Evolutionary conservation across 2,329 filamentous ascomycete genomes (phyloP), one percentile per base, ranked within the genome.

Genomic region (Mycocentrospora acerina): DNA sequence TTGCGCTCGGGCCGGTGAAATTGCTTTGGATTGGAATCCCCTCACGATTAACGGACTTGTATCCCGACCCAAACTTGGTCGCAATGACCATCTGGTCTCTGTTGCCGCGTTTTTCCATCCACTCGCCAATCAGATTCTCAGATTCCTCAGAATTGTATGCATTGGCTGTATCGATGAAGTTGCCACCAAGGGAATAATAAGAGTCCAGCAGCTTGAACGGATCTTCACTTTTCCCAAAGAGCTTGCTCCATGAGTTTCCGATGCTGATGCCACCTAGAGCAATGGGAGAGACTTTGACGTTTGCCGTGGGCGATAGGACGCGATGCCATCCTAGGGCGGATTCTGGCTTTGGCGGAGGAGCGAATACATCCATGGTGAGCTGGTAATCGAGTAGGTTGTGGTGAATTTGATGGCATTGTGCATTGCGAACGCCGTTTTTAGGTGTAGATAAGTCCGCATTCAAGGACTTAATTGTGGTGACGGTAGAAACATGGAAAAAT

Each of bases 131-230:
- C 54, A 64, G 66, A 7, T 48, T 46, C 46, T 71, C 69, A 3
- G 57, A 64, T 39, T 72, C 53, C 33, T 65, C 63, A 39, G 53
- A 37, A 25, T 70, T 59, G 46, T 70, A 71, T 26, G 55, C 59
- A 40, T 60, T 65, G 9, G 62, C 55, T 1, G 82, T 86, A 60
- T 88, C 84, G 57, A 88, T 81, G 62, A 88, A 88, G 67, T 88
- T 88, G 17, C 85, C 85, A 3, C 81, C 81, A 0, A 81, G 74
- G 3, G 77, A 74, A 42, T 77, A 80, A 64, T 78, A 88, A 55
- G 76, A 79, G 55, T 88, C 83, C 7, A 88, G 74, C n/a, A 88
- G 78, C 16, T 73, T 69, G 51, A 85, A 82, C 2, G 78, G 73
- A 2, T 75, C 75, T 34, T 79, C 71, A 59, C 80, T 74, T 64